These are phyloP conservation scores for Spergularia azorica DNA, from an alignment of 179 eudicot genomes.

Conservation along the genomic window DNA sequence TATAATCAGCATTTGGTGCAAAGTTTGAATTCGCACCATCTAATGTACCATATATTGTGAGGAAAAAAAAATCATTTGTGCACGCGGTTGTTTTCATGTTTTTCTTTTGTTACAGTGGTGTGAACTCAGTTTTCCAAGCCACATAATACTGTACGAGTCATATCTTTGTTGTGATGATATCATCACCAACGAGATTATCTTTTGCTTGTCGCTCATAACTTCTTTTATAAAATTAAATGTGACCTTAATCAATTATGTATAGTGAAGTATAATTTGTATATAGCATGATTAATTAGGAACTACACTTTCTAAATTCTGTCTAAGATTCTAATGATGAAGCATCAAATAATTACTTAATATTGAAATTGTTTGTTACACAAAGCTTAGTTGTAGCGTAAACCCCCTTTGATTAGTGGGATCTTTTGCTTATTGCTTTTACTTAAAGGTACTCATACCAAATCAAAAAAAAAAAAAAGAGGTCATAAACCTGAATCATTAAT, in stretches of 20 bases:
- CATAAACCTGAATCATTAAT: slow-evolving; percentile 39
- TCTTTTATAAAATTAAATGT: not conserved
- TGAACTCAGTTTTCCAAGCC: too few relatives aligned
- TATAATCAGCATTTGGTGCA: slow-evolving; percentile 33
- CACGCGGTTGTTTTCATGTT: too few relatives aligned
- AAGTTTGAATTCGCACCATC: slow-evolving; percentile 26
- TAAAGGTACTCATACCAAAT: not conserved
- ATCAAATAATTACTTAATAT: slow-evolving; percentile 20
- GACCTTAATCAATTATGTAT: not conserved
- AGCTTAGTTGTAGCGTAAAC: slow-evolving; percentile 26
- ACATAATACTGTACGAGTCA: too few relatives aligned
- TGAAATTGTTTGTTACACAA: slow-evolving; percentile 28
- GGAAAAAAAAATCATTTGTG: not conserved
- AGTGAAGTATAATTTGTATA: not conserved
- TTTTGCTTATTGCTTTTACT: not conserved
- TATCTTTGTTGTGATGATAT: too few relatives aligned
- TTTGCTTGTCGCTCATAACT: not conserved
- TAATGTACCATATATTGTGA: slow-evolving; percentile 31
- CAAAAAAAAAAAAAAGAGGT: slow-evolving; percentile 22
- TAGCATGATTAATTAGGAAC: slow-evolving; percentile 14
- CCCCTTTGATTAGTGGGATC: slow-evolving; percentile 52
- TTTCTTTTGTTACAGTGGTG: too few relatives aligned
- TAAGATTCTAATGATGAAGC: slow-evolving; percentile 23
- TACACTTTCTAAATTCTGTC: slow-evolving; percentile 12
- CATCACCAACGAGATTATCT: not conserved